Conservation (phyloP, 805 yeast species). For the Torulaspora quercuum region DNA sequence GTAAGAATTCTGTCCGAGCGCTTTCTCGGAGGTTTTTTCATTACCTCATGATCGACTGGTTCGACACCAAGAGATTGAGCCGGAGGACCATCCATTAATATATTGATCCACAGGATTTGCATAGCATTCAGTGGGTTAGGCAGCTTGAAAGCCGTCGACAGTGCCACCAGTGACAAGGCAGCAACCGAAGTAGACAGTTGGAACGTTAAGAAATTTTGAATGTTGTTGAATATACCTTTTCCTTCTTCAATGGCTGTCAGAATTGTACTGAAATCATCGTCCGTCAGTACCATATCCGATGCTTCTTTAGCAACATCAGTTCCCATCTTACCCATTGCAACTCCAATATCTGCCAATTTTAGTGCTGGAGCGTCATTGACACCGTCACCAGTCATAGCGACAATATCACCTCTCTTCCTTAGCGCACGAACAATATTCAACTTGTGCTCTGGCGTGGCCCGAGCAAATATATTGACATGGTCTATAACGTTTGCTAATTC, state of each 20-base stretch:
- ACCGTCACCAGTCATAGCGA: constrained; percentile 99
- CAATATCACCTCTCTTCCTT: constrained; percentile 88
- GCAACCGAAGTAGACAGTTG: constrained; percentile 96
- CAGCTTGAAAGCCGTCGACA: constrained; percentile 78
- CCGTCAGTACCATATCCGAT: constrained; percentile 94
- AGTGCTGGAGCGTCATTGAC: constrained; percentile 98
- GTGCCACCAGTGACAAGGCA: constrained; percentile 83
- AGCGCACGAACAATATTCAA: constrained; percentile 85
- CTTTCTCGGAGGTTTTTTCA: constrained; percentile 93
- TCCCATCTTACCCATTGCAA: constrained; percentile 89
- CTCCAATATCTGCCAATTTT: constrained; percentile 93
- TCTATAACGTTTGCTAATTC: constrained; percentile 72
- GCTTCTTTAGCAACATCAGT: constrained; percentile 99
- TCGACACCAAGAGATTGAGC: constrained; percentile 97
- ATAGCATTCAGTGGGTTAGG: constrained; percentile 96
- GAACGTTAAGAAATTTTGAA: constrained; percentile 90
- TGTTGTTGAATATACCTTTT: constrained; percentile 92
- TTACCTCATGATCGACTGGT: constrained; percentile 92
- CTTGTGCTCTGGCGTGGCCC: constrained; percentile 94
- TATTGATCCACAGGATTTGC: constrained; percentile 98
- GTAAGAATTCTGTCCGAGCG: constrained; percentile 85
- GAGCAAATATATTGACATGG: constrained; percentile 84
- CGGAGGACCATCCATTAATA: constrained; percentile 98
- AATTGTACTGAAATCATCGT: constrained; percentile 94
- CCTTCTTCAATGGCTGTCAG: constrained; percentile 95